Evolutionary conservation across 352 stramenopile genomes (phyloP).

Genomic region (Saprolegnia diclina): DNA sequence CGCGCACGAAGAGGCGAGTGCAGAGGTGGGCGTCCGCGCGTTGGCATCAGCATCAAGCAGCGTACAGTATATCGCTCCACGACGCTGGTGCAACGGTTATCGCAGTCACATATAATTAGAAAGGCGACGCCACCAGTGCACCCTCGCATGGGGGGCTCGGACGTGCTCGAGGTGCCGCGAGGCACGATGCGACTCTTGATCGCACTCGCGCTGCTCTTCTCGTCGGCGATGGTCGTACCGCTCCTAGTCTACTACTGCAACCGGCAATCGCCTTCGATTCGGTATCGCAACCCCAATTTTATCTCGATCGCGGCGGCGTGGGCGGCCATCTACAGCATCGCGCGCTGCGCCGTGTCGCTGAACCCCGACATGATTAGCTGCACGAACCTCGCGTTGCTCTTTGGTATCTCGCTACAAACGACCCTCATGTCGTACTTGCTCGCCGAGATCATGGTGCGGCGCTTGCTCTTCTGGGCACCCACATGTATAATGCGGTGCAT

Average conservation of each 20-base stretch:
- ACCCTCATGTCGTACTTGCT: conserved; percentile 9
- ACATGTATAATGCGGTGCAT: neutral
- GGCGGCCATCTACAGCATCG: neutral
- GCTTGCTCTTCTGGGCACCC: neutral
- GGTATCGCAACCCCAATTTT: conserved; percentile 9
- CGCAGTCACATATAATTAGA: too few species aligned
- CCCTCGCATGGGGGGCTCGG: neutral
- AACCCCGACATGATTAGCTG: conserved; percentile 5
- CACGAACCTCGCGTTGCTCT: neutral
- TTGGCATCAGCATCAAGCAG: too few species aligned
- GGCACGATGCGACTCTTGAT: conserved; percentile 6
- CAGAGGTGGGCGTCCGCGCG: too few species aligned
- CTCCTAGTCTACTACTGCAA: conserved; percentile 14
- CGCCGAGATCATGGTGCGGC: conserved; percentile 1
- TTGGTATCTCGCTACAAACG: conserved; percentile 15
- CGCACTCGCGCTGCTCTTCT: neutral
- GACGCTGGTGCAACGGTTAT: too few species aligned
- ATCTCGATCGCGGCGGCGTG: neutral
- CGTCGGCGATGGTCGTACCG: neutral
- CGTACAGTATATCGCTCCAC: too few species aligned
- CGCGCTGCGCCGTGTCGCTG: conserved; percentile 7
- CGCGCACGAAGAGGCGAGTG: too few species aligned
- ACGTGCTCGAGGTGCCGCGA: neutral
- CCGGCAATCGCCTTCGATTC: conserved; percentile 9
- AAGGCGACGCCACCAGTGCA: too few species aligned